Evolutionary conservation across 2,329 filamentous ascomycete genomes (phyloP).

Genomic region (Ceratocystis albifundus): DNA sequence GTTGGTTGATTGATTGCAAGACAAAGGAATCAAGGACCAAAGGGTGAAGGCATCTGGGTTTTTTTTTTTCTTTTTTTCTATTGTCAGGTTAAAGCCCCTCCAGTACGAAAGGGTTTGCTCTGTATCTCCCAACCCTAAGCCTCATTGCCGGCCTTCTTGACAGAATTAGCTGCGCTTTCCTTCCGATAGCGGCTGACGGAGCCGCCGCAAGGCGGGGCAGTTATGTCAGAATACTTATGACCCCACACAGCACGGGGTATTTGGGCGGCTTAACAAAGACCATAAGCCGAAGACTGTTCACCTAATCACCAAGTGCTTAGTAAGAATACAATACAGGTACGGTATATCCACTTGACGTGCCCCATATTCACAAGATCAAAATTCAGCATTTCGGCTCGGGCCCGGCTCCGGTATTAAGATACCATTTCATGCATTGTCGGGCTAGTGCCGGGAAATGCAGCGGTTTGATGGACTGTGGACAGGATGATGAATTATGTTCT

Average conservation of each 20-base stretch:
- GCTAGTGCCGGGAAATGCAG: background rate
- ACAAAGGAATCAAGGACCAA: background rate
- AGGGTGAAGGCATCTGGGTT: too few relatives aligned
- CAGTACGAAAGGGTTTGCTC: background rate
- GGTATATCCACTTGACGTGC: background rate
- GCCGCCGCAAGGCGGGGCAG: background rate
- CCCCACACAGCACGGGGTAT: background rate
- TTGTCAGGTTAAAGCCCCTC: background rate
- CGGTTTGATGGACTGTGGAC: too few relatives aligned
- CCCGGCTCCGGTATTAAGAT: background rate
- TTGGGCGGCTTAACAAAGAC: background rate
- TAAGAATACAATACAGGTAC: background rate
- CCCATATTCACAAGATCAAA: background rate
- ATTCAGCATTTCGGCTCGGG: background rate
- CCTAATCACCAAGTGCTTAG: background rate
- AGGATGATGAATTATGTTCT: background rate
- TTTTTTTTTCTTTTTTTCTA: background rate
- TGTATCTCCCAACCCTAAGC: background rate
- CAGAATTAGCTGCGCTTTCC: background rate
- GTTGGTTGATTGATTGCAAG: constrained; percentile 4
- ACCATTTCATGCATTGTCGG: background rate
- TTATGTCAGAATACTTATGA: background rate
- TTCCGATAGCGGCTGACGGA: constrained; percentile 21
- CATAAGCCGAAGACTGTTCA: constrained; percentile 2
- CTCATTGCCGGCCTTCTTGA: background rate